Evolutionary conservation across 129 eudicot species (phyloP), one percentile per base, ranked within the genome.

Genomic region (Arctium minus): DNA sequence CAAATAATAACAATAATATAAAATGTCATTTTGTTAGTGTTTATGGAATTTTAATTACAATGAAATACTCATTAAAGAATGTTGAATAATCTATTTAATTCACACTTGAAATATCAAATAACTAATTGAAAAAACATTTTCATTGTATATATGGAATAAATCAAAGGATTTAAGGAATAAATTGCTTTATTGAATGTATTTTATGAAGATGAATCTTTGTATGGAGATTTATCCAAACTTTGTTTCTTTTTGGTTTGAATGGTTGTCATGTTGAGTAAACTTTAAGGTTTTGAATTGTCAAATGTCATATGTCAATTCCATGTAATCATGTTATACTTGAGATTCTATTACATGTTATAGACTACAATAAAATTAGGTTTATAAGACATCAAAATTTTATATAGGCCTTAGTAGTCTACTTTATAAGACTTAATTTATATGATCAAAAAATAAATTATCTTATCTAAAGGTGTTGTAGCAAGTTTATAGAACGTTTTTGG

Each of bases 281-380:
- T 79, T 84, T 69, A 84, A 84, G 87, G 87, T 79, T 79, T 84
- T 70, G 71, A 44, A 84, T 84, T 84, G 87, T 84, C 86, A 84
- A 15, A 40, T 84, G 83, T 84, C 87, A 79, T 79, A 73, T 84
- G 84, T 74, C 87, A 79, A 73, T 33, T 44, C 36, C 69, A 33
- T 56, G 37, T 72, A 42, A 65, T 79, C 84, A 79, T 74, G 50
- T 74, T 78, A 27, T 42, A 73, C 11, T 62, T 53, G 33, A 76
- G 70, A 32, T 84, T 29, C 72, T 73, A 42, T 67, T 73, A 17
- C 64, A 79, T 17, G 27, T 81, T 62, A 8, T 3, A 53, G 65
- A 44, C 3, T 35, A 22, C 27, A 22, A 22, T 22, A 22, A 22
- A 22, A 22, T 22, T 22, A 22, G 27, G 27, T 22, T 22, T 22